A percentile compares a stretch with the other conserved stretches of the same genome.
phyloP scores from a whole-genome alignment of 1,139 yeast species.

The Geotrichum fermentans region DNA sequence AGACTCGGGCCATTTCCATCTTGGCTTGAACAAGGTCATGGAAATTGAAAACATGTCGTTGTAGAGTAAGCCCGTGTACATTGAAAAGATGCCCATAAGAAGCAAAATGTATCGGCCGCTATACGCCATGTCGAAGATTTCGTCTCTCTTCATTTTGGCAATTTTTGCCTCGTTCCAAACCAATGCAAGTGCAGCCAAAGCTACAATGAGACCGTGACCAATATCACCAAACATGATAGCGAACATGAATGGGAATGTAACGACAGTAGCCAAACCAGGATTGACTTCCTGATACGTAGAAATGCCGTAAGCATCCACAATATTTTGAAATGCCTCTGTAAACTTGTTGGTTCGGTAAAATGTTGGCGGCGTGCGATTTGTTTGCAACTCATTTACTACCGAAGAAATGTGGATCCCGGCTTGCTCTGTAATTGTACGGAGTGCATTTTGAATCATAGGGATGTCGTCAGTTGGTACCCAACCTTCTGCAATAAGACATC shows the following conservation, averaged over 20 bases:
- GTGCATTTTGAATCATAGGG: conserved; percentile 41
- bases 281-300: conserved; percentile 93
- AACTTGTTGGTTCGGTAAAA: conserved; percentile 87
- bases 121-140: conserved; percentile 94
- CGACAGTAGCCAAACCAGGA: conserved; percentile 90
- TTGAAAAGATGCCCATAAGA: conserved; percentile 88
- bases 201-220: conserved; percentile 86
- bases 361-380: conserved; percentile 89
- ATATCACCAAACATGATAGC: conserved; percentile 98
- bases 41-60: conserved; percentile 90
- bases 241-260: conserved; percentile 97
- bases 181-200: conserved; percentile 64
- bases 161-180: conserved; percentile 65
- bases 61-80: conserved; percentile 89
- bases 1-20: conserved; percentile 86
- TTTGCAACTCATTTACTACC: conserved; percentile 72
- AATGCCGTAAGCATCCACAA: conserved; percentile 92
- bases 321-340: conserved; percentile 84
- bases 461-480: conserved; percentile 74
- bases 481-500: conserved; percentile 94
- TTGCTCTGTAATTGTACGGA: conserved; percentile 55
- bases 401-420: conserved; percentile 61
- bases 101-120: conserved; percentile 84
- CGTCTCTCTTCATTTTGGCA: conserved; percentile 69
- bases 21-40: conserved; percentile 76